Evolutionary conservation across 2,329 filamentous ascomycete species (phyloP), one percentile per base, ranked within the genome.

Genomic region (Microdochium nivale): DNA sequence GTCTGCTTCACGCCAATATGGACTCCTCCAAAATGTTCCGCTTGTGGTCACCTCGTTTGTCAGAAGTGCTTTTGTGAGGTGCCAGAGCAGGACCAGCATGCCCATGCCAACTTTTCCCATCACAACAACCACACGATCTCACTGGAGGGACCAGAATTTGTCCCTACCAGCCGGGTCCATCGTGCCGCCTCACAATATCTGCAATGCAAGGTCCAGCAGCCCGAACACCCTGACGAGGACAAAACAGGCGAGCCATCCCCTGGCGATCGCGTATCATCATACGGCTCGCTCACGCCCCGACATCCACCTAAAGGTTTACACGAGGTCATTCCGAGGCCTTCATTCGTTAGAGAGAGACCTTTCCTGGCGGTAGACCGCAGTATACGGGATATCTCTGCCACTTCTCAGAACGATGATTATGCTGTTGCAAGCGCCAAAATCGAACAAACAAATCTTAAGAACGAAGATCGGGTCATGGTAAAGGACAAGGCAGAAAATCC

Each of bases 1-100:
- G 62, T 75, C 10, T 82, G 78, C 56, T 71, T 70, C 13, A 67
- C 69, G 46, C 65, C 63, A 40, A 67, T 73, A 35, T 64, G 59
- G 46, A 63, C 66, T 13, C 63, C 66, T 27, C 64, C 64, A 9
- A 67, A 67, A 47, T 81, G 77, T 56, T 59, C 65, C 27, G 69
- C 68, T 43, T 81, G 78, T 56, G 75, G 74, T 1, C 79, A 81
- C 59, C 68, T 66, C 10, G 69, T 77, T 16, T 81, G 78, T 56
- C 55, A 63, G 30, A 72, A 72, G 51, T 81, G 78, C 55, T 65
- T 61, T 9, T 68, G 65, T 44, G 67, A 73, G 49, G 52, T 68
- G 10, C 58, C 62, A 2, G 51, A 60, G 24, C 56, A 54, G 14
- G 55, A 53, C 10, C 55, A 58, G 16, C 56, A 58, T 9, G 53